phyloP scores from a whole-genome alignment of 768 basidiomycete species.

The Trametopsis cervina region DNA sequence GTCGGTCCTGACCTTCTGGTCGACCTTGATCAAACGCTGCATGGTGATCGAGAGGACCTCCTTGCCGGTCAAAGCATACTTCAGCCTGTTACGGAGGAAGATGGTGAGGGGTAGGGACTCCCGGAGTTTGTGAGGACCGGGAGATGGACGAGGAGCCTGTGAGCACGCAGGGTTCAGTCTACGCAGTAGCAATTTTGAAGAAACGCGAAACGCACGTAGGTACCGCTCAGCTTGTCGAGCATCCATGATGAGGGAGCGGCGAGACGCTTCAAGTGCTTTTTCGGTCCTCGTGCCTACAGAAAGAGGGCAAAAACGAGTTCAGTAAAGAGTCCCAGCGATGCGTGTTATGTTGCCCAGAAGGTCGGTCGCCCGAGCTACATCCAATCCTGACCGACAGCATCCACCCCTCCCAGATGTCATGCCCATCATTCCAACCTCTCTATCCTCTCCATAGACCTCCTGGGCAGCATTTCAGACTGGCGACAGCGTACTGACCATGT shows the following conservation, averaged over 20 bases:
- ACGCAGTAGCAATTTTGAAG: conserved; percentile 1
- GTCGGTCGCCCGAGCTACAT: conserved; percentile 21
- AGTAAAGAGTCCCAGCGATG: conserved; percentile 14
- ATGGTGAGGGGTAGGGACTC: conserved; percentile 96
- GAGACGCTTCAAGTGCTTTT: conserved; percentile 98
- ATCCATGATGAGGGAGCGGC: conserved; percentile 99
- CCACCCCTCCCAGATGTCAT: conserved; percentile 20
- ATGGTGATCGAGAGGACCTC: conserved; percentile 94
- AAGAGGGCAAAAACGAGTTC: conserved; percentile 16
- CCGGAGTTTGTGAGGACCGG: conserved; percentile 98
- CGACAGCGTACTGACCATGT: conserved; percentile 28
- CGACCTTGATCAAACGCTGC: conserved; percentile 97
- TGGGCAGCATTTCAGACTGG: conserved; percentile 12
- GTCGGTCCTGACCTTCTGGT: conserved; percentile 97
- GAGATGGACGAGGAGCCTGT: conserved; percentile 92
- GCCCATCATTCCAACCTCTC: conserved; percentile 4
- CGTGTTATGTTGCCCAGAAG: conserved; percentile 8
- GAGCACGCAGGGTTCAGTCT: conserved; percentile 8
- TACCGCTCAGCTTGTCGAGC: conserved; percentile 97
- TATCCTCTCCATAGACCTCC: conserved; percentile 8
- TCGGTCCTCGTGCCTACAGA: conserved; percentile 87
- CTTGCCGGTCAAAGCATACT: conserved; percentile 95
- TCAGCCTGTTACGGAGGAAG: conserved; percentile 98
- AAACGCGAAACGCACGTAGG: conserved; percentile 59
- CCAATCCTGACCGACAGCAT: conserved; percentile 21